Evolutionary conservation across 2,329 filamentous ascomycete genomes (phyloP).

Genomic region (Hymenoscyphus scutula): DNA sequence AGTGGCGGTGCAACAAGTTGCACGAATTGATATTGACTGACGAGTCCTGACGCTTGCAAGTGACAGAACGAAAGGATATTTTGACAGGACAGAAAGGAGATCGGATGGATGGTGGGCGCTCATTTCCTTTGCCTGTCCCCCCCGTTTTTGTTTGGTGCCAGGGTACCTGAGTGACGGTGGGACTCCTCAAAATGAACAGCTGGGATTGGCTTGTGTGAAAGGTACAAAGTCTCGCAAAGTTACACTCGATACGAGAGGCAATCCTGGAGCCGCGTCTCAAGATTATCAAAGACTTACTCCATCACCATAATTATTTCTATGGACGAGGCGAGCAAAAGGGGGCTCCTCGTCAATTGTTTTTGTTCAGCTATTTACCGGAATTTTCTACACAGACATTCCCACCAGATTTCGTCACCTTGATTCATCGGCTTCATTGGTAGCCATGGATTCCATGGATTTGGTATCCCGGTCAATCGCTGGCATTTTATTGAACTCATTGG

Average conservation of each 20-base stretch:
- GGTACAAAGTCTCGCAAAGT: neutral
- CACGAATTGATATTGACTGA: neutral
- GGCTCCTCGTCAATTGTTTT: neutral
- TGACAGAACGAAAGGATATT: neutral
- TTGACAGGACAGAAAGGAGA: neutral
- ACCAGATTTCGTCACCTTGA: neutral
- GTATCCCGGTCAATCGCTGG: neutral
- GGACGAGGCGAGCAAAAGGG: neutral
- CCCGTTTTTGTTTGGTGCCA: neutral
- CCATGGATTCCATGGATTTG: neutral
- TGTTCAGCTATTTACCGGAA: neutral
- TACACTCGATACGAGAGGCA: neutral
- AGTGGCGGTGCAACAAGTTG: constrained; percentile 2
- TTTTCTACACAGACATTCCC: neutral
- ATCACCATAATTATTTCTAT: neutral
- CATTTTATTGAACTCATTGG: constrained; percentile 5
- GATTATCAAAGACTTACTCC: neutral
- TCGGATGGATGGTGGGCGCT: neutral
- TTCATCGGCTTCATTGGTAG: neutral
- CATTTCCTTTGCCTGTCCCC: neutral
- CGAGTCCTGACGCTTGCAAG: neutral
- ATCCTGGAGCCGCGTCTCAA: neutral
- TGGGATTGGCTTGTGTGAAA: neutral
- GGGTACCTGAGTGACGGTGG: neutral
- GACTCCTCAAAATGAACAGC: neutral